Conservation (phyloP, 164 flowering plant species). For the Tetrastigma voinierianum region DNA sequence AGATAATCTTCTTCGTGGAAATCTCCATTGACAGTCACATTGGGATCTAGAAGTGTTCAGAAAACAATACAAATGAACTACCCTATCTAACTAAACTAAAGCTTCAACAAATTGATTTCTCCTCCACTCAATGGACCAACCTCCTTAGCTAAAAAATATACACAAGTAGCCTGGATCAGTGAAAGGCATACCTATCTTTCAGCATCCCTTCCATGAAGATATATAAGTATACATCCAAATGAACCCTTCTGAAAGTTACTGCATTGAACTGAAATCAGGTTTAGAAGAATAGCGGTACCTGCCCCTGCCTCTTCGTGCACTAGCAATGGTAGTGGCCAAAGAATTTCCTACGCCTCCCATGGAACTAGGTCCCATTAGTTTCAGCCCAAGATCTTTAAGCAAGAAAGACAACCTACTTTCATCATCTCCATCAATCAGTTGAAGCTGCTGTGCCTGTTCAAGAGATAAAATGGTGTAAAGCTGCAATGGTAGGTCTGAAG, state of each 20-base stretch:
- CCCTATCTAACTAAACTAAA: slow-evolving; percentile 3
- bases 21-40: background rate
- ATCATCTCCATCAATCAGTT: slow-evolving; percentile 42
- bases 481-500: slow-evolving; percentile 30
- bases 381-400: slow-evolving; percentile 48
- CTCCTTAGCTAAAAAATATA: slow-evolving; percentile 8
- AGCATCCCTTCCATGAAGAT: background rate
- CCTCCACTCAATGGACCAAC: slow-evolving; percentile 9
- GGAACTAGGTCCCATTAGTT: slow-evolving; percentile 58
- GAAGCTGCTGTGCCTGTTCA: slow-evolving; percentile 55
- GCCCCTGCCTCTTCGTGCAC: slow-evolving; percentile 47
- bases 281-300: slow-evolving; percentile 27
- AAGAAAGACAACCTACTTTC: slow-evolving; percentile 38
- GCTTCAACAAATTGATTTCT: background rate
- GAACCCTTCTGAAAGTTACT: slow-evolving; percentile 4
- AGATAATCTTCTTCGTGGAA: background rate
- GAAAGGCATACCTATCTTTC: background rate
- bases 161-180: background rate
- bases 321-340: slow-evolving; percentile 48
- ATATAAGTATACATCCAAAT: background rate
- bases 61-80: background rate
- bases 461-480: slow-evolving; percentile 62
- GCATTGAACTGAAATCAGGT: slow-evolving; percentile 7
- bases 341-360: slow-evolving; percentile 41
- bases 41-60: background rate